Evolutionary conservation across 192 early-diverging fungal genomes (phyloP).

Genomic region (Radiomyces spectabilis): DNA sequence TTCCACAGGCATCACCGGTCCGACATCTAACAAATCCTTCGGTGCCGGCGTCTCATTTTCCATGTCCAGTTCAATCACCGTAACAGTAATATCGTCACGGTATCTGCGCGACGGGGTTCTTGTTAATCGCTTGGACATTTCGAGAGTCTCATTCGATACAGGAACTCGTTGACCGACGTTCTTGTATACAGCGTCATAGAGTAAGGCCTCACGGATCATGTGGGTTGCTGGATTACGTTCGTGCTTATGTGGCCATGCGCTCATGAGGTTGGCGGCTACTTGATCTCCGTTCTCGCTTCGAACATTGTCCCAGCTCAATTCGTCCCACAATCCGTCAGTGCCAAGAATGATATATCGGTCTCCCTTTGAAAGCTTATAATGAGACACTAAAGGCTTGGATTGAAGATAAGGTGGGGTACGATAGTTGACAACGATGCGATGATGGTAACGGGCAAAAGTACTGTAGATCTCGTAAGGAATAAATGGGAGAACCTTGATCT

Average conservation of each 20-base stretch:
- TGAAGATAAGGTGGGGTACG: constrained; percentile 69
- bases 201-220: constrained; percentile 10
- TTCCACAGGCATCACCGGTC: background rate
- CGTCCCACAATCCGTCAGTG: constrained; percentile 79
- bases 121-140: constrained; percentile 25
- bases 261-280: constrained; percentile 36
- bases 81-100: constrained; percentile 82
- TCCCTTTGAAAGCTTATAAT: constrained; percentile 47
- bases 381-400: constrained; percentile 61
- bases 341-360: constrained; percentile 76
- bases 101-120: constrained; percentile 41
- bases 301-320: constrained; percentile 58
- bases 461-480: constrained; percentile 30
- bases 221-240: constrained; percentile 21
- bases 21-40: background rate
- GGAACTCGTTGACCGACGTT: background rate
- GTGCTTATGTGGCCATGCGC: background rate
- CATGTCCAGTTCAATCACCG: constrained; percentile 34
- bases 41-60: background rate
- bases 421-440: constrained; percentile 32
- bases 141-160: constrained; percentile 5
- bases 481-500: constrained; percentile 37
- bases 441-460: constrained; percentile 28
- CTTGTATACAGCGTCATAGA: constrained; percentile 16
- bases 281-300: constrained; percentile 45